These are phyloP conservation scores for Pseudoperonospora humuli DNA, from an alignment of 352 stramenopile genomes.

Conservation along the genomic window DNA sequence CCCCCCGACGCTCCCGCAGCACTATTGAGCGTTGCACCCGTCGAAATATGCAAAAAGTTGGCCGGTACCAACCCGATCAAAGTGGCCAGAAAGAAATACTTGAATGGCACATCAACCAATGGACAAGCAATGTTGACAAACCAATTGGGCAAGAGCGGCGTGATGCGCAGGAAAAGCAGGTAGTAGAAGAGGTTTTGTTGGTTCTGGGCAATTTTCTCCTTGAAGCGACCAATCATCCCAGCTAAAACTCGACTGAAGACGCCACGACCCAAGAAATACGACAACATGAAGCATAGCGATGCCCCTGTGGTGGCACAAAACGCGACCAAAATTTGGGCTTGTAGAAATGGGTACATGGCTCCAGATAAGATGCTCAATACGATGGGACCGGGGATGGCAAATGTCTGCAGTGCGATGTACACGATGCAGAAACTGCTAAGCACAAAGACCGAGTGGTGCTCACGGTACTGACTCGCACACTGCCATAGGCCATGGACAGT, in stretches of 20 bases:
- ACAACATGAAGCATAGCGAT: constrained; percentile 80
- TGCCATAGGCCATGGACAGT: constrained; percentile 71
- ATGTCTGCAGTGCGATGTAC: constrained; percentile 83
- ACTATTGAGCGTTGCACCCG: constrained; percentile 69
- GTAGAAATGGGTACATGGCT: constrained; percentile 79
- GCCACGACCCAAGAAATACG: constrained; percentile 71
- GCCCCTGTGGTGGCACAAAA: constrained; percentile 78
- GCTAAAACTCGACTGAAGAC: constrained; percentile 63
- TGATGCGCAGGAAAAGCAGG: constrained; percentile 85
- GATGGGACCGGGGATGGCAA: constrained; percentile 83
- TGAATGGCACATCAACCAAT: constrained; percentile 76
- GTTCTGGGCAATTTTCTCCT: constrained; percentile 79
- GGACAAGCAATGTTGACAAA: constrained; percentile 86
- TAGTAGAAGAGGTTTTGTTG: constrained; percentile 85
- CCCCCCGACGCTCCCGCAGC: constrained; percentile 40
- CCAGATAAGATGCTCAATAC: constrained; percentile 82
- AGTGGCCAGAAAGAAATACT: constrained; percentile 80
- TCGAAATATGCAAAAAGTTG: constrained; percentile 84
- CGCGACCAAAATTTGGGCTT: constrained; percentile 73
- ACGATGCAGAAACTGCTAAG: constrained; percentile 77
- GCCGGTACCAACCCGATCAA: constrained; percentile 73
- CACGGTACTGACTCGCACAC: constrained; percentile 72
- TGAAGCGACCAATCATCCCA: constrained; percentile 72
- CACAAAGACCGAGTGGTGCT: constrained; percentile 64
- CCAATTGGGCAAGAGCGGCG: constrained; percentile 83